These are phyloP conservation scores for Apiospora saccharicola DNA, from an alignment of 2,329 filamentous ascomycete species.

Conservation along the genomic window DNA sequence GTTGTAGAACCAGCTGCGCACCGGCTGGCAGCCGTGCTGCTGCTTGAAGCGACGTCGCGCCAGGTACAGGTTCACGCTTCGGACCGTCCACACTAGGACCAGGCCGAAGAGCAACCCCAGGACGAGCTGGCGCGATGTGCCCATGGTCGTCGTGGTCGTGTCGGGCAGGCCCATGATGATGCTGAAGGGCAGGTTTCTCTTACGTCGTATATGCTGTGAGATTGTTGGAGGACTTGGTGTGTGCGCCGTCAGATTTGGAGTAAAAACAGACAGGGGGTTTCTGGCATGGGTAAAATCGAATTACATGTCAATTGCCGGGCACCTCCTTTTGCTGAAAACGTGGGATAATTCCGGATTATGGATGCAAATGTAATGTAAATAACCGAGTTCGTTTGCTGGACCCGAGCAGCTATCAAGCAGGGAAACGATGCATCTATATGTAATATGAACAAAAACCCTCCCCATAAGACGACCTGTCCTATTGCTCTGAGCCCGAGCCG, in stretches of 20 bases:
- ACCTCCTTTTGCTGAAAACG: neutral
- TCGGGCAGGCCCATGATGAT: neutral
- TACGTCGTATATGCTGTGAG: neutral
- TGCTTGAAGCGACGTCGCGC: constrained; percentile 15
- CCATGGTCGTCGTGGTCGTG: neutral
- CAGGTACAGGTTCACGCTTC: neutral
- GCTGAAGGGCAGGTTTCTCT: neutral
- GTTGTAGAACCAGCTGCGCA: neutral
- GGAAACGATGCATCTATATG: neutral
- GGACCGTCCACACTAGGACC: neutral
- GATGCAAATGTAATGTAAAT: neutral
- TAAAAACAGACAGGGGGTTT: too few species aligned
- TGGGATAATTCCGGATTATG: neutral
- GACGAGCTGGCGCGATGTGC: neutral
- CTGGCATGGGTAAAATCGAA: neutral
- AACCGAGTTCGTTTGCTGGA: neutral
- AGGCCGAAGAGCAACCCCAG: neutral
- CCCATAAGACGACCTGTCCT: neutral
- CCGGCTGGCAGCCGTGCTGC: constrained; percentile 25
- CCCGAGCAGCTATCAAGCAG: neutral
- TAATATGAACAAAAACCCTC: neutral
- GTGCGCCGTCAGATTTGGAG: neutral
- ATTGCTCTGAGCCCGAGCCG: neutral
- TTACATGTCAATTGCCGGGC: neutral
- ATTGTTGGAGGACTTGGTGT: neutral